Conservation (phyloP, 768 basidiomycete genomes). For the Filobasidium floriforme region DNA sequence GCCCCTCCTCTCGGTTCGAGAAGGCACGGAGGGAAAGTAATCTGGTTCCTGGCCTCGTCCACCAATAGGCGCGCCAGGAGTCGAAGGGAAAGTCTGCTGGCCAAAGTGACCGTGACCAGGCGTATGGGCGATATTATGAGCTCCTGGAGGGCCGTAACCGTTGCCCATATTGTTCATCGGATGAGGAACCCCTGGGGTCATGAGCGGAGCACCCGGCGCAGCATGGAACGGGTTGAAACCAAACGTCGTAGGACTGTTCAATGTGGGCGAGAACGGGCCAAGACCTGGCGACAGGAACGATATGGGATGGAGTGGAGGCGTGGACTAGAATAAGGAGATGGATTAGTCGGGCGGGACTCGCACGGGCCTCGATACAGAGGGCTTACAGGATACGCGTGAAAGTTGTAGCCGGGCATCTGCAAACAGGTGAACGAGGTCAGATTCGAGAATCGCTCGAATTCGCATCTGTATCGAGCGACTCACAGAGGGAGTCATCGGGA, state of each 20-base stretch:
- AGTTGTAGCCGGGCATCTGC: conserved; percentile 83
- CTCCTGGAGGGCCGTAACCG: background rate
- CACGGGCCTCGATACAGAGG: conserved; percentile 33
- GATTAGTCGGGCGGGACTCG: conserved; percentile 36
- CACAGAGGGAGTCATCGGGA: conserved; percentile 82
- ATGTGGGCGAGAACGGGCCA: conserved; percentile 62
- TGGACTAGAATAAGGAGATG: conserved; percentile 34
- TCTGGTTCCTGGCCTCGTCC: conserved; percentile 14
- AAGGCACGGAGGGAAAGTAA: conserved; percentile 18
- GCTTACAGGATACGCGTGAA: conserved; percentile 48
- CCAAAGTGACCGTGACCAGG: background rate
- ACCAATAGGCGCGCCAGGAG: conserved; percentile 14
- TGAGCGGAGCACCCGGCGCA: conserved; percentile 56
- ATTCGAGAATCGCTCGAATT: background rate
- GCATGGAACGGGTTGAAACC: conserved; percentile 55
- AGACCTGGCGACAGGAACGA: conserved; percentile 45
- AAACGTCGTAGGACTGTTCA: conserved; percentile 46
- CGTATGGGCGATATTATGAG: conserved; percentile 4
- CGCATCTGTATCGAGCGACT: background rate
- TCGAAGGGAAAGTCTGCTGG: conserved; percentile 13
- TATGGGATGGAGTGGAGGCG: conserved; percentile 47
- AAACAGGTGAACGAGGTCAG: background rate
- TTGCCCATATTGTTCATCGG: conserved; percentile 6
- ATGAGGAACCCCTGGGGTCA: conserved; percentile 14
- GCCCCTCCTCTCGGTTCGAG: background rate